These are phyloP conservation scores for Cladosporium oxysporum DNA, from an alignment of 2,329 filamentous ascomycete species.

Conservation along the genomic window DNA sequence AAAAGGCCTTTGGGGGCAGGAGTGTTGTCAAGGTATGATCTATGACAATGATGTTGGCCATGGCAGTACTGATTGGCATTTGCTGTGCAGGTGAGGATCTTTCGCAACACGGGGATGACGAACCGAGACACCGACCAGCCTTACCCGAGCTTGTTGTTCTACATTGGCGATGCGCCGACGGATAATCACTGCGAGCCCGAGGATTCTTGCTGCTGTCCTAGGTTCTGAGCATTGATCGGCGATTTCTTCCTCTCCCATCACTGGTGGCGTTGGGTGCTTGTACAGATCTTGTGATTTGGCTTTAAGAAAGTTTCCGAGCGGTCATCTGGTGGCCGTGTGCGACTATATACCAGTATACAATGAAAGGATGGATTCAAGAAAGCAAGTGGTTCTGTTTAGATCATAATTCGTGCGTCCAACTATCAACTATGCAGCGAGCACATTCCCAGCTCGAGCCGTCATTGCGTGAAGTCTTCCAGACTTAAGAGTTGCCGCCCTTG, in stretches of 20 bases:
- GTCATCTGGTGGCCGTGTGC: too few relatives aligned
- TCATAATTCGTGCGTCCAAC: background rate
- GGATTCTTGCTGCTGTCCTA: slow-evolving; percentile 16
- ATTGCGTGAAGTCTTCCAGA: background rate
- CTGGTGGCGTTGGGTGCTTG: background rate
- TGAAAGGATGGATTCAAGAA: background rate
- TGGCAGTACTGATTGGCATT: background rate
- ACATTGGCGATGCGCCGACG: slow-evolving; percentile 10
- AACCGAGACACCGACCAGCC: slow-evolving; percentile 14
- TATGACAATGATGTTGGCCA: background rate
- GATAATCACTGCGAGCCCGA: slow-evolving; percentile 7
- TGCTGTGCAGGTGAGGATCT: slow-evolving; percentile 2
- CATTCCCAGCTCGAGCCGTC: background rate
- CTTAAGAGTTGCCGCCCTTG: slow-evolving; percentile 37
- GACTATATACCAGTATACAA: background rate
- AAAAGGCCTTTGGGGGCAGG: background rate
- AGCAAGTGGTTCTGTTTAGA: background rate
- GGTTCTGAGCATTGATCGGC: background rate
- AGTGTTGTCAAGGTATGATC: slow-evolving; percentile 13
- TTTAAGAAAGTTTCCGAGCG: too few relatives aligned
- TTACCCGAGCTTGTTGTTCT: slow-evolving; percentile 19
- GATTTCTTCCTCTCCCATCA: background rate
- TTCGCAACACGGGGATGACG: slow-evolving; percentile 13
- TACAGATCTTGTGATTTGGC: background rate
- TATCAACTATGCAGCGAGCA: background rate